Conservation (phyloP, 768 basidiomycete species). For the Termitomyces sp. region DNA sequence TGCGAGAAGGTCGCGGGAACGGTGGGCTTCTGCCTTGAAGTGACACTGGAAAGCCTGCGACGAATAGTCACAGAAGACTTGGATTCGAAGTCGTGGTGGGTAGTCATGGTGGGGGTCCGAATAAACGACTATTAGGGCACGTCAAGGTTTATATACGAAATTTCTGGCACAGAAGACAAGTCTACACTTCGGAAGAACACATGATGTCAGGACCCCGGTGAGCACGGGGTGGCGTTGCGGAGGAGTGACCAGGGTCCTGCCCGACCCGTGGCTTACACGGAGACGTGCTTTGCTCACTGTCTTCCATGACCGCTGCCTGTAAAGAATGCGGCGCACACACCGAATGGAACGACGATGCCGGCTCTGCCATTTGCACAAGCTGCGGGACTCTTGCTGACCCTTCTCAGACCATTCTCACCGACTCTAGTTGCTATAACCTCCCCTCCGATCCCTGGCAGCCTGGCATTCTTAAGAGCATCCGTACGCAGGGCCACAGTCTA, state of each 20-base stretch:
- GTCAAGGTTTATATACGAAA: conserved; percentile 29
- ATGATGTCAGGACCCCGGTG: conserved; percentile 16
- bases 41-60: conserved; percentile 64
- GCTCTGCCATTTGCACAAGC: conserved; percentile 60
- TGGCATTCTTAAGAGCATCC: conserved; percentile 46
- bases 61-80: conserved; percentile 59
- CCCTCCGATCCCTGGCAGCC: conserved; percentile 28
- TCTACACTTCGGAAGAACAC: conserved; percentile 7
- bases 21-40: conserved; percentile 50
- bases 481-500: conserved; percentile 49
- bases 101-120: conserved; percentile 45
- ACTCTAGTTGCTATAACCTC: conserved; percentile 36
- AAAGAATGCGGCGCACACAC: conserved; percentile 50
- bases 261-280: conserved; percentile 10
- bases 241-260: conserved; percentile 12
- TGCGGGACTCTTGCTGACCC: conserved; percentile 73
- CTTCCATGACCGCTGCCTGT: conserved; percentile 40
- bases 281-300: background rate
- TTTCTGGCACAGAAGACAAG: conserved; percentile 15
- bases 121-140: conserved; percentile 20
- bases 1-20: conserved; percentile 53
- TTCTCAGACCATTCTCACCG: conserved; percentile 55
- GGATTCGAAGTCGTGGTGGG: conserved; percentile 54
- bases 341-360: conserved; percentile 54
- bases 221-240: conserved; percentile 4